These are phyloP conservation scores for Pseudogymnoascus sp. DNA, from an alignment of 2,329 filamentous ascomycete species.

Conservation along the genomic window DNA sequence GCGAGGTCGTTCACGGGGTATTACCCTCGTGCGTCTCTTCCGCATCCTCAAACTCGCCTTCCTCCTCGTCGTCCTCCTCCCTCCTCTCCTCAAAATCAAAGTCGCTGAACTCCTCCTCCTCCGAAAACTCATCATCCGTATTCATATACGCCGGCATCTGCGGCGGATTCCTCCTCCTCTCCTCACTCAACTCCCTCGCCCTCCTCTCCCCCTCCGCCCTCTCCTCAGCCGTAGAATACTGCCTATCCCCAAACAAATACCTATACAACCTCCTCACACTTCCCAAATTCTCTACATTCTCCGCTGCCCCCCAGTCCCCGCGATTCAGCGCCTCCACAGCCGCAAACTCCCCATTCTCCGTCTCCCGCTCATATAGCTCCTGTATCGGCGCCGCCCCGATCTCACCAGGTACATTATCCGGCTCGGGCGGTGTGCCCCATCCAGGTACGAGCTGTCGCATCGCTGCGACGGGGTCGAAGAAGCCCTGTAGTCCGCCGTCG, in stretches of 20 bases:
- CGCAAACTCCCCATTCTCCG: conserved; percentile 1
- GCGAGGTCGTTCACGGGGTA: background rate
- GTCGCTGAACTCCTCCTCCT: background rate
- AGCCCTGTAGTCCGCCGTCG: conserved; percentile 5
- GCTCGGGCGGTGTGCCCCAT: background rate
- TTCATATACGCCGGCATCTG: background rate
- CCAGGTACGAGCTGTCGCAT: conserved; percentile 21
- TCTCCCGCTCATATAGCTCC: background rate
- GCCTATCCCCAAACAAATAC: conserved; percentile 3
- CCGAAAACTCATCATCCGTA: background rate
- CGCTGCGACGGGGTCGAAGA: conserved; percentile 24
- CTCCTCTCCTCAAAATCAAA: background rate
- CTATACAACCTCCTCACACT: background rate
- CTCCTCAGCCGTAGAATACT: background rate
- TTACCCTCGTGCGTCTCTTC: background rate
- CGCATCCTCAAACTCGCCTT: background rate
- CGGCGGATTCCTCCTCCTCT: background rate
- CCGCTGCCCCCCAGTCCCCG: conserved; percentile 17
- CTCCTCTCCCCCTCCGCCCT: background rate
- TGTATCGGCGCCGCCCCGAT: background rate
- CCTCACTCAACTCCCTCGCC: background rate
- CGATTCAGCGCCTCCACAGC: background rate
- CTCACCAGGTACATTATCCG: background rate
- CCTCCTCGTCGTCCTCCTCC: background rate
- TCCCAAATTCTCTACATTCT: conserved; percentile 13